Evolutionary conservation across 129 eudicot species (phyloP), one percentile per base, ranked within the genome.

Genomic region (Scalesia atractyloides): DNA sequence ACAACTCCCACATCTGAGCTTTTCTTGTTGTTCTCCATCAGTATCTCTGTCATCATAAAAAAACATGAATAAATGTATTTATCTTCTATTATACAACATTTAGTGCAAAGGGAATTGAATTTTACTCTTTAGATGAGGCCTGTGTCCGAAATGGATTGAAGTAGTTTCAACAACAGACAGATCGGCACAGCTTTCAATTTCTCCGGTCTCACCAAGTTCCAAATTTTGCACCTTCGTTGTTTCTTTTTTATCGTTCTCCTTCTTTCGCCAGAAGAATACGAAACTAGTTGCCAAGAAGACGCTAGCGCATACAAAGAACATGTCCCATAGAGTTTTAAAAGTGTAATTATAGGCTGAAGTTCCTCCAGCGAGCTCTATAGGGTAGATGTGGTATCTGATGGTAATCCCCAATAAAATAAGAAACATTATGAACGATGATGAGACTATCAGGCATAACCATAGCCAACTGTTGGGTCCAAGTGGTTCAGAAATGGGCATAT

Each of bases 81-180:
- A 62, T 34, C 0, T 58, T 11, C n/a, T 10, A 22, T 58, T 22
- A 15, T 15, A 60, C 2, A 2, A 7, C 7, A 12, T 57, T 41
- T 24, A 47, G 19, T 37, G 5, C 33, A 65, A 44, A 15, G 14
- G 50, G 51, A 44, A 53, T 37, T 20, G 8, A 48, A 2, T 48
- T 87, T 73, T 85, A 85, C 94, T 87, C 78, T 84, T 84, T 15
- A 90, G 83, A 76, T 85, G 86, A 54, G 95, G 97, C 68, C 97
- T 80, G 39, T 26, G 79, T 17, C 95, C 95, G 36, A 41, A 86
- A 79, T 82, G 89, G 67, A 91, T 76, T 19, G 79, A 60, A 5
- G 84, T 77, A 41, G 84, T 37, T 73, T 87, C 77, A 36, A 52
- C 76, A 73, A 91, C 61, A 9, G 88, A 79, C 63, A 82, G 91